Percentiles rank a stretch among this genome's conserved stretches.
These are phyloP conservation scores for Cocos nucifera DNA, from an alignment of 176 grass and related monocot species.

Conservation along the genomic window DNA sequence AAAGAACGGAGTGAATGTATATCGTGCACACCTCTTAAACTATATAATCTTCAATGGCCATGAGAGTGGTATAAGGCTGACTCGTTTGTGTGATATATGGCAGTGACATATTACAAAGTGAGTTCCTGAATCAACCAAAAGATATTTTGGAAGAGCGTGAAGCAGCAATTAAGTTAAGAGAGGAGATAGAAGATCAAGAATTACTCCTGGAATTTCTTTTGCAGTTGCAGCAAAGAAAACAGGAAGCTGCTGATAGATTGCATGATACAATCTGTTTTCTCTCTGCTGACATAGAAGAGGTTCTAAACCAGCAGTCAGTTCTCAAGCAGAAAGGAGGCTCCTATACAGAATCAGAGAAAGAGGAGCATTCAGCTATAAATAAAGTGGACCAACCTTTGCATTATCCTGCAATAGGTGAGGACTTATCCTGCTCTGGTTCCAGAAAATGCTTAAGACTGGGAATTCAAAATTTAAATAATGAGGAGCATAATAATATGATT, in stretches of 20 bases:
- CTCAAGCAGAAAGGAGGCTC: slow-evolving; percentile 28
- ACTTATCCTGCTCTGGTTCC: slow-evolving; percentile 50
- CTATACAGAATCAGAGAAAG: slow-evolving; percentile 47
- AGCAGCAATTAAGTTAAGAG: slow-evolving; percentile 58
- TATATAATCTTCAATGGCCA: too few relatives aligned
- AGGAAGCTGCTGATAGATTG: slow-evolving; percentile 63
- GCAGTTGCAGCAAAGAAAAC: slow-evolving; percentile 70
- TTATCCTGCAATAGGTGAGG: slow-evolving; percentile 11
- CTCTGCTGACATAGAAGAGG: slow-evolving; percentile 81
- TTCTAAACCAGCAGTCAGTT: slow-evolving; percentile 47
- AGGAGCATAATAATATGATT: slow-evolving; percentile 34
- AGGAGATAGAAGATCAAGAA: slow-evolving; percentile 91
- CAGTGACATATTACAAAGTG: slow-evolving; percentile 86
- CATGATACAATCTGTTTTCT: slow-evolving; percentile 69
- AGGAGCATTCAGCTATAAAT: slow-evolving; percentile 38
- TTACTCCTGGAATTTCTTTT: slow-evolving; percentile 78
- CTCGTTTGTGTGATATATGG: slow-evolving; percentile 10
- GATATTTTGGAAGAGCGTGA: slow-evolving; percentile 74
- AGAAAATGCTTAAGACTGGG: slow-evolving; percentile 65
- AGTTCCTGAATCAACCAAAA: slow-evolving; percentile 73
- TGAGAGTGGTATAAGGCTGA: background rate
- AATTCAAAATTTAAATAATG: slow-evolving; percentile 30
- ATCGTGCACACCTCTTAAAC: too few relatives aligned
- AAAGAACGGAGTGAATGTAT: too few relatives aligned
- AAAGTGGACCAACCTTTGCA: background rate